Percentiles rank a stretch among this genome's conserved stretches.
Conservation (phyloP, 179 eudicot species). For the Silene noctiflora region DNA sequence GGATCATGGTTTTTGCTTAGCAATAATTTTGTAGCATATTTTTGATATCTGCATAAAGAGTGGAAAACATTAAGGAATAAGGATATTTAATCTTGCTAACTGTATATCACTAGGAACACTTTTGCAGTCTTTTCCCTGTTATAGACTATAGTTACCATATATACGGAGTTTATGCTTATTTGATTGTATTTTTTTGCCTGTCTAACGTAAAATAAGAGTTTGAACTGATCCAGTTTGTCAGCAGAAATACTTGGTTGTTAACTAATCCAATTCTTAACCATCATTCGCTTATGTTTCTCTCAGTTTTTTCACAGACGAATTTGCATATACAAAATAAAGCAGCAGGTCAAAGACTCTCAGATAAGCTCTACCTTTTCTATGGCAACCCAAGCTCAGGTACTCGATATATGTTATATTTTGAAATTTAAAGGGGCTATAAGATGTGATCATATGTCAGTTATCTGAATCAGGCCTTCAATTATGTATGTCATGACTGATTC, state of each 20-base stretch:
- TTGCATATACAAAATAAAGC: background rate
- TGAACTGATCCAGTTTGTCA: background rate
- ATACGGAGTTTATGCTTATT: background rate
- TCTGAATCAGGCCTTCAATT: too few species aligned
- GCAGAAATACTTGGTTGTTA: background rate
- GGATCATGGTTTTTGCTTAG: too few species aligned
- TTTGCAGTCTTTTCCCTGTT: too few species aligned
- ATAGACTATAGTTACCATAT: too few species aligned
- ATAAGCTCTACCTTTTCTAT: constrained; percentile 3
- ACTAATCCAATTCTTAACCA: background rate
- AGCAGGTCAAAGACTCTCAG: background rate
- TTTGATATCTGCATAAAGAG: too few species aligned
- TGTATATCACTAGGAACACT: too few species aligned
- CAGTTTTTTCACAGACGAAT: background rate
- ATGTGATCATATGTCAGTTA: background rate
- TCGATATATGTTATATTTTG: background rate
- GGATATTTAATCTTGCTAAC: too few species aligned
- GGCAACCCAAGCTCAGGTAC: background rate
- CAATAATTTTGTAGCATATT: too few species aligned
- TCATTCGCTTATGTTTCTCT: background rate
- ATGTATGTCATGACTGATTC: background rate
- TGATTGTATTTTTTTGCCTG: background rate
- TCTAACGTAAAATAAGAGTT: background rate
- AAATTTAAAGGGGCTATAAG: background rate
- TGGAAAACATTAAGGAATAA: too few species aligned